Conservation (phyloP, 1,284 basidiomycete genomes). For the Spongiforma sp. region DNA sequence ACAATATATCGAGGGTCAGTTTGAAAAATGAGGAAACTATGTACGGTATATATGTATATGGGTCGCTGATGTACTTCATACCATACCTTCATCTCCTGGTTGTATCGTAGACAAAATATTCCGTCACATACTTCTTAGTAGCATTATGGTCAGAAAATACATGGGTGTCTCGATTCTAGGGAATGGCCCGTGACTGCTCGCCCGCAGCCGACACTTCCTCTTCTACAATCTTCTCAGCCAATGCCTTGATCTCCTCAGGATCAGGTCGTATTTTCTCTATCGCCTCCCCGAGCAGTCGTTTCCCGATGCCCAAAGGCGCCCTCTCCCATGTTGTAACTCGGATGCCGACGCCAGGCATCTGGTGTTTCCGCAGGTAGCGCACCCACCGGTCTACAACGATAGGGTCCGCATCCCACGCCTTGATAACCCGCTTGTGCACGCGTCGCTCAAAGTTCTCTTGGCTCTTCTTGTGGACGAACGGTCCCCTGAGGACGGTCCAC, state of each 20-base stretch:
- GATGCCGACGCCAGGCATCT: conserved; percentile 87
- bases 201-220: conserved; percentile 27
- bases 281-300: conserved; percentile 48
- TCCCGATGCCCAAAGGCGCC: conserved; percentile 69
- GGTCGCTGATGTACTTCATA: too few relatives aligned
- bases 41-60: too few relatives aligned
- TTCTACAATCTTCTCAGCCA: conserved; percentile 40
- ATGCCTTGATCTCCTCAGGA: conserved; percentile 42
- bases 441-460: conserved; percentile 96
- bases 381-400: conserved; percentile 86
- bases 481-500: conserved; percentile 84
- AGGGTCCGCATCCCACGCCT: conserved; percentile 88
- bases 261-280: conserved; percentile 33
- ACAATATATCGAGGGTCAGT: conserved; percentile 38
- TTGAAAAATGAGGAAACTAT: conserved; percentile 32
- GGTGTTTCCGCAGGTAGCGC: conserved; percentile 79
- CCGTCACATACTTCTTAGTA: too few relatives aligned
- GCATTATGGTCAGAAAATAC: too few relatives aligned
- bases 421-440: conserved; percentile 86
- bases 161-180: too few relatives aligned
- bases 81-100: too few relatives aligned
- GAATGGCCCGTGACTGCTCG: conserved; percentile 11
- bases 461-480: conserved; percentile 94
- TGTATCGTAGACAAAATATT: too few relatives aligned
- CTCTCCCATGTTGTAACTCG: conserved; percentile 82